These are phyloP conservation scores for Royoungia palumana DNA, from an alignment of 768 basidiomycete species.

Conservation along the genomic window DNA sequence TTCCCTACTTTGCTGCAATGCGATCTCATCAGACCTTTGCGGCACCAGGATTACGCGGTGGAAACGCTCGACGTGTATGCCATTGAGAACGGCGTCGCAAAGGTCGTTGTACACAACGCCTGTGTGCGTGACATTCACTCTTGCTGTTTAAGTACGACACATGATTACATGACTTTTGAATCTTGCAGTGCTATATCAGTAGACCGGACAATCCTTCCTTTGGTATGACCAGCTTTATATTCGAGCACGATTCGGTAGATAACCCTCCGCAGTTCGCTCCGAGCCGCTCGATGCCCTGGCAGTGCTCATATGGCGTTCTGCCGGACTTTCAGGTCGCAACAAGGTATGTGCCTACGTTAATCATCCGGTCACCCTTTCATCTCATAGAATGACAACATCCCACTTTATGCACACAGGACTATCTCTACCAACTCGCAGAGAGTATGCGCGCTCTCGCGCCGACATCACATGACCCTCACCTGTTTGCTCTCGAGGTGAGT, in stretches of 20 bases:
- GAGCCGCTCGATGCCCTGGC: slow-evolving; percentile 68
- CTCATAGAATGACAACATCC: too few species aligned
- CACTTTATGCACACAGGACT: slow-evolving; percentile 52
- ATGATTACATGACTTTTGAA: not conserved
- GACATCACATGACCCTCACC: slow-evolving; percentile 66
- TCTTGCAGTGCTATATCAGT: slow-evolving; percentile 73
- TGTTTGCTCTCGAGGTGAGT: slow-evolving; percentile 68
- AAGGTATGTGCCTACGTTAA: slow-evolving; percentile 45
- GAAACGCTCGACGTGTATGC: slow-evolving; percentile 71
- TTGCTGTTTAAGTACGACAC: not conserved
- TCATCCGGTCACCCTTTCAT: not conserved
- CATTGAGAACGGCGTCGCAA: slow-evolving; percentile 46
- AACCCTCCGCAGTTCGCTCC: slow-evolving; percentile 57
- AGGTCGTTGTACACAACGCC: slow-evolving; percentile 53
- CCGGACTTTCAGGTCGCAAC: slow-evolving; percentile 84
- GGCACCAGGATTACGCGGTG: slow-evolving; percentile 73
- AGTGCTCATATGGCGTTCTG: slow-evolving; percentile 60
- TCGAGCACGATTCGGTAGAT: not conserved
- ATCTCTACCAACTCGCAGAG: slow-evolving; percentile 71
- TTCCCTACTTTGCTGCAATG: too few species aligned
- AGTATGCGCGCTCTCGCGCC: slow-evolving; percentile 73
- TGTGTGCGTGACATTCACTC: not conserved
- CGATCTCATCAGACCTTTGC: not conserved
- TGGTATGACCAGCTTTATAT: slow-evolving; percentile 40
- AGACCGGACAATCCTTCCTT: slow-evolving; percentile 85